phyloP scores from a whole-genome alignment of 2,329 filamentous ascomycete genomes.

The Exophiala calicioides region DNA sequence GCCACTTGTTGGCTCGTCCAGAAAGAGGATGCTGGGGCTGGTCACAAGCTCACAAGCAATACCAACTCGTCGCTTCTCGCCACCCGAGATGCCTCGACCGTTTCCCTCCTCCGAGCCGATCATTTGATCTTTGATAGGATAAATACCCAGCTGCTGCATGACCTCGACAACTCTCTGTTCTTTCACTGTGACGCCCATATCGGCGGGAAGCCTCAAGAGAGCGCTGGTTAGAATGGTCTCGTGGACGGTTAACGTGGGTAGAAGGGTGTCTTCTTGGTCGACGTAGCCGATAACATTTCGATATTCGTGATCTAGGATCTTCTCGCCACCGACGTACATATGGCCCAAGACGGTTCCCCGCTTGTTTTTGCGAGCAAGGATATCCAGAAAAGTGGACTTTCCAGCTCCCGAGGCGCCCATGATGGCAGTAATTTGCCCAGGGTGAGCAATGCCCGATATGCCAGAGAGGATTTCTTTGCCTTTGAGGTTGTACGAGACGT shows the following conservation, averaged over 20 bases:
- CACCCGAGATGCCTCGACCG: slow-evolving; percentile 92
- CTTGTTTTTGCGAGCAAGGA: slow-evolving; percentile 95
- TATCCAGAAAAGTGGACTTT: slow-evolving; percentile 96
- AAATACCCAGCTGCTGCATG: slow-evolving; percentile 92
- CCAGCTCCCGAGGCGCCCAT: slow-evolving; percentile 98
- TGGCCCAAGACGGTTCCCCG: slow-evolving; percentile 74
- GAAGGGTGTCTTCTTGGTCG: slow-evolving; percentile 96
- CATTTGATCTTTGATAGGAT: slow-evolving; percentile 88
- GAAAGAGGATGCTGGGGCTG: slow-evolving; percentile 92
- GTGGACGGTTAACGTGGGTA: slow-evolving; percentile 93
- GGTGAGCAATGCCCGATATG: slow-evolving; percentile 83
- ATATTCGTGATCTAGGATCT: slow-evolving; percentile 79
- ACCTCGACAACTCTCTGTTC: slow-evolving; percentile 90
- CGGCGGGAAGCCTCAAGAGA: slow-evolving; percentile 81
- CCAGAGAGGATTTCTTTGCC: slow-evolving; percentile 80
- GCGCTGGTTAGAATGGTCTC: slow-evolving; percentile 97
- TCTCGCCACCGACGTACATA: slow-evolving; percentile 92
- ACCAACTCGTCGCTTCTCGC: slow-evolving; percentile 92
- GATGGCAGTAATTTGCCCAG: slow-evolving; percentile 93
- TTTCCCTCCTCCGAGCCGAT: slow-evolving; percentile 96
- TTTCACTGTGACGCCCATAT: slow-evolving; percentile 86
- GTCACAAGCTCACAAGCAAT: slow-evolving; percentile 98
- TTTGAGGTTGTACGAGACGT: slow-evolving; percentile 83
- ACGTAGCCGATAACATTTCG: slow-evolving; percentile 94
- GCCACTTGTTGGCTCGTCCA: slow-evolving; percentile 95